Evolutionary conservation across 2,329 filamentous ascomycete species (phyloP), one percentile per base, ranked within the genome.

Genomic region (Pyrenochaeta sp.): DNA sequence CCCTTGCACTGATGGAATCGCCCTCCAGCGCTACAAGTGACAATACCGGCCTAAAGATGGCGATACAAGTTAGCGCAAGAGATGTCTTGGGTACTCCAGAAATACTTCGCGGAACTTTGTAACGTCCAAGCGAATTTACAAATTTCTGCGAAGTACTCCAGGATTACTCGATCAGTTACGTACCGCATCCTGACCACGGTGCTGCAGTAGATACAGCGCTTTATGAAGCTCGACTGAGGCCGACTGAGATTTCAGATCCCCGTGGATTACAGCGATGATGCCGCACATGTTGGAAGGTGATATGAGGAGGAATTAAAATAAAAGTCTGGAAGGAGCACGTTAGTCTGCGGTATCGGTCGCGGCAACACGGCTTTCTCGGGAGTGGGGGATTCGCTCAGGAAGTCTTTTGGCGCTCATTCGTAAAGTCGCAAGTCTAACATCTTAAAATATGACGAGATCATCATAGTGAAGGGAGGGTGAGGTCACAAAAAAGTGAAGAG

Each of bases 1-100:
- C 92, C 92, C 81, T 97, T 97, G 82, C 91, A 90, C 75, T 96
- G 92, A 76, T 90, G 94, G 66, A 97, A 90, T 43, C 92, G 86
- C 61, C 93, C 93, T 36, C 91, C 91, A 13, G 82, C 85, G 67
- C 85, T 89, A 83, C 84, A 92, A 69, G 82, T 91, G 49, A 92
- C 88, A 67, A 97, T 94, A 63, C 93, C 93, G 54, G 89, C 91
- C 36, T 39, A 8, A 5, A 39, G 36, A 13, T 39, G 36, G 15
- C 8, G 15, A n/a, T 39, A 19, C 15, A 36, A 36, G 36, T 39
- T 13, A 39, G 36, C 13, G 36, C 15, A 5, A 9, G 12, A 36
- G 5, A 12, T 10, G 32, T 36, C 32, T 36, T 36, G 9, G 32
- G 32, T 39, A n/a, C 36, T 8, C 36, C 36, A 4, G 15, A 13